A percentile compares a stretch with the other conserved stretches of the same genome.
These are phyloP conservation scores for Ceratobasidium papillatum DNA, from an alignment of 1,284 basidiomycete genomes.

Conservation along the genomic window DNA sequence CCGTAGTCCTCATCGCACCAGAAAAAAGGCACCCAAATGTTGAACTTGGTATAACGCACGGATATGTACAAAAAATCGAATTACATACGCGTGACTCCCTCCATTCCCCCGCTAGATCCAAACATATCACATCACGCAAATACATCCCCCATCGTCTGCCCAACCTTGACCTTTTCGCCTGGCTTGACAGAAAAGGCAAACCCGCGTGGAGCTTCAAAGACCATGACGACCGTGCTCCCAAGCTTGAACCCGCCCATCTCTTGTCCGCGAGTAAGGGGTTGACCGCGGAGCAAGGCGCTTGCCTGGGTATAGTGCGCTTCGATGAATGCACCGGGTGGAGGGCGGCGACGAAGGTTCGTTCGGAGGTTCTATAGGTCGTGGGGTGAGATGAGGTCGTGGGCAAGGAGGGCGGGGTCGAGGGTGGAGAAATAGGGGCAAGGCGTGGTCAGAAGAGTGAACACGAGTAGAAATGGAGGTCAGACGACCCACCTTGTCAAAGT, in stretches of 20 bases:
- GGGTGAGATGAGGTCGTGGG: neutral
- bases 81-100: neutral
- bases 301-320: conserved; percentile 91
- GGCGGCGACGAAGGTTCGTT: conserved; percentile 80
- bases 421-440: neutral
- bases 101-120: neutral
- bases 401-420: conserved; percentile 4
- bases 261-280: conserved; percentile 86
- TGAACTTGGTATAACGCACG: conserved; percentile 26
- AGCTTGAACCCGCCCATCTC: conserved; percentile 98
- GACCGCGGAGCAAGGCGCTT: conserved; percentile 83
- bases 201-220: conserved; percentile 91
- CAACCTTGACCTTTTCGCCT: conserved; percentile 90
- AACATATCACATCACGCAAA: too few relatives aligned
- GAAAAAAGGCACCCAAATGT: neutral
- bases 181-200: conserved; percentile 85
- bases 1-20: neutral
- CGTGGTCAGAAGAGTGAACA: neutral
- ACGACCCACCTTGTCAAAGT: conserved; percentile 84
- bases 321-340: conserved; percentile 87
- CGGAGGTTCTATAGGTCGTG: conserved; percentile 67
- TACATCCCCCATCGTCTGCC: conserved; percentile 63
- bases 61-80: neutral
- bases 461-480: neutral
- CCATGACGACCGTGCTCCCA: conserved; percentile 94